Conservation (phyloP, 805 yeast species). For the Kodamaea jinghongensis region DNA sequence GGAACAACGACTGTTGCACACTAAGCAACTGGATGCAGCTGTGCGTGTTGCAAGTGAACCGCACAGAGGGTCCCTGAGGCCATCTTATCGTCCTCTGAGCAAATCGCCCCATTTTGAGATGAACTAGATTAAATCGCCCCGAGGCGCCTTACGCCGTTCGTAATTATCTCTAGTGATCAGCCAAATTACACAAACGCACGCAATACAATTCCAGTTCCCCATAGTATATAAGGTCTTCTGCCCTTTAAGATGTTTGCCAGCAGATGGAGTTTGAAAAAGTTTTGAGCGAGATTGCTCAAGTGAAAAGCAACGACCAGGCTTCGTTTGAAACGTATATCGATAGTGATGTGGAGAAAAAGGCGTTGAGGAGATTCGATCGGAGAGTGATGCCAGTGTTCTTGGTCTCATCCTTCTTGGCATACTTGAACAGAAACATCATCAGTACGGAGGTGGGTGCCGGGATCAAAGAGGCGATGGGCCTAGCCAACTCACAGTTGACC, state of each 20-base stretch:
- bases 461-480: not conserved
- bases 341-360: conserved; percentile 6
- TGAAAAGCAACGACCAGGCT: conserved; percentile 2
- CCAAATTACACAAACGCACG: not conserved
- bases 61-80: no score
- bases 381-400: conserved; percentile 3
- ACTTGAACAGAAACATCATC: conserved; percentile 5
- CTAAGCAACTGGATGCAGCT: no score
- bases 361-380: conserved; percentile 5
- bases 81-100: no score
- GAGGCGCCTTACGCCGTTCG: no score
- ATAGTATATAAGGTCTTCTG: no score
- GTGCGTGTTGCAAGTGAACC: no score
- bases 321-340: conserved; percentile 4
- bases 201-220: not conserved
- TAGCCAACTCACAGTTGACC: conserved; percentile 1
- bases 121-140: no score
- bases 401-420: conserved; percentile 4
- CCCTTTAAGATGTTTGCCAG: not conserved
- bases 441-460: conserved; percentile 2
- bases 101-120: no score
- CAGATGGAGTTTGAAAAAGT: not conserved
- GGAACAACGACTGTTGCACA: no score
- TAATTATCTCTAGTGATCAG: no score
- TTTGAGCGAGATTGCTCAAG: no score